Evolutionary conservation across 2,329 filamentous ascomycete species (phyloP).

Genomic region (Venturia aucupariae): DNA sequence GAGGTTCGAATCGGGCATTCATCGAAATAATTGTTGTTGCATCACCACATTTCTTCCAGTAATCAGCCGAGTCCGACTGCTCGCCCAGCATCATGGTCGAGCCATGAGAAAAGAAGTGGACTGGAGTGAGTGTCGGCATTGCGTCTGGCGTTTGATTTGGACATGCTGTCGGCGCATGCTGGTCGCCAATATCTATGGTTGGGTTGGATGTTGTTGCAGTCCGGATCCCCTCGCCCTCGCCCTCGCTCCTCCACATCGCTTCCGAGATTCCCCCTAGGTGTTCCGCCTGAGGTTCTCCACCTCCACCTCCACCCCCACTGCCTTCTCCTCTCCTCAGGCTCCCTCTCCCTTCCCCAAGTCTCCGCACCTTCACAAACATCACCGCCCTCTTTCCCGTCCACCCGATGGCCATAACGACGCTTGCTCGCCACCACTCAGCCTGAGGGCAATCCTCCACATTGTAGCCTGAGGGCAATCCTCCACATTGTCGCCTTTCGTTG

Average conservation of each 20-base stretch:
- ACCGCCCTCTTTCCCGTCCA: no score
- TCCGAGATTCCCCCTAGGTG: no score
- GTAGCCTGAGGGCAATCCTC: background rate
- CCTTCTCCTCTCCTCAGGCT: no score
- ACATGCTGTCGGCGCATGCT: background rate
- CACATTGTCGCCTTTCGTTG: background rate
- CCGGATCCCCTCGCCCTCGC: background rate
- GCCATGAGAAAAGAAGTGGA: conserved; percentile 62
- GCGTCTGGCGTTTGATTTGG: background rate
- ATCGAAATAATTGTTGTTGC: conserved; percentile 52
- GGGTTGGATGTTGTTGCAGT: background rate
- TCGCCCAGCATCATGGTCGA: conserved; percentile 65
- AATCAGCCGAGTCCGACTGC: conserved; percentile 49
- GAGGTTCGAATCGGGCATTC: conserved; percentile 47
- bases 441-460: background rate
- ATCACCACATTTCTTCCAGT: conserved; percentile 58
- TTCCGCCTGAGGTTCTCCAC: no score
- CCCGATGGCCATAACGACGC: background rate
- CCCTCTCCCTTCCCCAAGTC: no score
- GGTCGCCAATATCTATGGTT: background rate
- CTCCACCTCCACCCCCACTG: no score
- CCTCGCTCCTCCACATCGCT: background rate
- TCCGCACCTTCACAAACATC: background rate
- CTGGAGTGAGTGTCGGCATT: conserved; percentile 36
- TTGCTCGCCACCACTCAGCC: background rate